Base-by-base conservation (phyloP, 2,329 filamentous ascomycete genomes). In the Sarocladiaceae sp. region DNA sequence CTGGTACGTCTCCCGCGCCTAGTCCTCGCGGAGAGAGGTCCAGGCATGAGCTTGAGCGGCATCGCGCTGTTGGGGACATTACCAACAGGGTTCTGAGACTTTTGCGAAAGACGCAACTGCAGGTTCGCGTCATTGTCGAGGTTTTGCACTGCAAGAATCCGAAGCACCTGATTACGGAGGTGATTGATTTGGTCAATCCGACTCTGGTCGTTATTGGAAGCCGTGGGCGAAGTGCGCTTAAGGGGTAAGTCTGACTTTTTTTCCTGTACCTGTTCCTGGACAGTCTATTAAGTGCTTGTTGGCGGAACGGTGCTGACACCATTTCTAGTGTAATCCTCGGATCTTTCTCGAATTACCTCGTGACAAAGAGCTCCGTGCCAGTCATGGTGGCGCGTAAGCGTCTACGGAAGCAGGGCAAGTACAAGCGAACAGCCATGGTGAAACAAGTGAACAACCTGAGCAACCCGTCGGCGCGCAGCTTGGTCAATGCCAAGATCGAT, bases 71-170 rank as follows among this genome's bases (percentile, higher is more conserved):
- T n/a, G 80, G 88, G 50, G 80, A 84, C 46, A 89, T 98, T 48
- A 90, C 88, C 1, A 80, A 91, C 45, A 80, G 85, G 26, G 88
- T 95, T 44, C 78, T 93, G n/a, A 85, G 83, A 52, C 69, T 97
- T 35, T 67, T 98, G 48, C 78, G 91, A 48, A 95, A 95, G 73
- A 98, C 93, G 1, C 80, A 86, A 51, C 71, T 98, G 47, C 91
- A 98, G 62, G 90, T 96, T 40, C 82, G 89, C 47, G 86, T 96
- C 39, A 88, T 95, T 42, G 84, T 98, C 26, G 93, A 98, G 65
- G 91, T 97, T 21, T 84, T 98, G 53, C 93, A 97, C 66, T 97
- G 93, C 82, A 97, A 96, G 73, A 96, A 87, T 58, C 89, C 93
- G 3, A 91, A 93, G 63, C 90, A 96, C 62, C 76, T 97, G 69